phyloP scores from a whole-genome alignment of 2,329 filamentous ascomycete genomes.

The Colletotrichum plurivorum region DNA sequence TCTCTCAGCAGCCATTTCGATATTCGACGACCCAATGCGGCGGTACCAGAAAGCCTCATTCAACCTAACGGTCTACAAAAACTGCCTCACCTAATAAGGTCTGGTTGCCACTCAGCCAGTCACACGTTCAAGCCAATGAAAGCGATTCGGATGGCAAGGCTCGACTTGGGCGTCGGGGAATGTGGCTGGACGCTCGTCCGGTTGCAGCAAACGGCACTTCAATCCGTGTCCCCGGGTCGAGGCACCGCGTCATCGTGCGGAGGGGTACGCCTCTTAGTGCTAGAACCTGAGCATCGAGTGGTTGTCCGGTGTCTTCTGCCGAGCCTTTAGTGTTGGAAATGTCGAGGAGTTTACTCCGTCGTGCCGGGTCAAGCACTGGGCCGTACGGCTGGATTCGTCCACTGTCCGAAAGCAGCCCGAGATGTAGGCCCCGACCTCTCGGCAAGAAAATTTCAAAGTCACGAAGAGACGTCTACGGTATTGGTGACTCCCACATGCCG shows the following conservation, averaged over 20 bases:
- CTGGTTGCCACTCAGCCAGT: not conserved
- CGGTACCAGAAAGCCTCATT: not conserved
- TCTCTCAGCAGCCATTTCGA: not conserved
- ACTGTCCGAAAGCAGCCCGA: conserved; percentile 9
- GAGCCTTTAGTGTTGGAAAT: not conserved
- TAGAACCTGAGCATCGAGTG: not conserved
- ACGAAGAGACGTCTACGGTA: conserved; percentile 1
- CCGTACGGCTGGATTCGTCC: not conserved
- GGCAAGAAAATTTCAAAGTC: conserved; percentile 6
- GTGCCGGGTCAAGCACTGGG: not conserved
- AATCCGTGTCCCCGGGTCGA: conserved; percentile 2
- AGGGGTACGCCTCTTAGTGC: not conserved
- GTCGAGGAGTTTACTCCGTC: not conserved
- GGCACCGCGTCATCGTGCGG: not conserved
- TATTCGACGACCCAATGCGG: conserved; percentile 4
- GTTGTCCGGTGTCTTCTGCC: not conserved
- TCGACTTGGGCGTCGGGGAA: not conserved
- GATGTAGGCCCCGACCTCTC: not conserved
- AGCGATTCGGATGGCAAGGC: not conserved
- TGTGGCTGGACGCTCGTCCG: not conserved
- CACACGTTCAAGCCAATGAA: not conserved
- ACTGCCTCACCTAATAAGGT: not conserved
- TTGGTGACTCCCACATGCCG: not conserved
- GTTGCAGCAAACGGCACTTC: conserved; percentile 14
- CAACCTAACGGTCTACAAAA: not conserved